Evolutionary conservation across 1,139 yeast species (phyloP), one percentile per base, ranked within the genome.

Genomic region (Blastobotrys niveus): DNA sequence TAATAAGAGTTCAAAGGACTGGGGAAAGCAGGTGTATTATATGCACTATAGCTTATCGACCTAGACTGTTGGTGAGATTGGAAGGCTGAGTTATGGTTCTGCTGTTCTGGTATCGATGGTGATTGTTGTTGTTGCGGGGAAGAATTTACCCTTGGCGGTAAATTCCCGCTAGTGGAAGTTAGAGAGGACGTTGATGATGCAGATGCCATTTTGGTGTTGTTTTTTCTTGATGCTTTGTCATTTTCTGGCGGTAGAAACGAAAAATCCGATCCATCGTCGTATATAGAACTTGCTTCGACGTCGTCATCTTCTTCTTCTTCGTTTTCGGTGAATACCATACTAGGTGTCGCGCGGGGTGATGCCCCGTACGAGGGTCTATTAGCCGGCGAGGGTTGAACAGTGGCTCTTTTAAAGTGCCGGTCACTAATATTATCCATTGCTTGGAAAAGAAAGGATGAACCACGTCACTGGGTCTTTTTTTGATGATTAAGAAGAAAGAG

Each of bases 331-430:
- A n/a, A n/a, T n/a, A n/a, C n/a, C n/a, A n/a, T n/a, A n/a, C n/a
- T n/a, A n/a, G n/a, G n/a, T n/a, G 27, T 17, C 24, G 36, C 14
- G 3, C 12, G 20, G 24, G 42, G 37, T 10, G 38, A 17, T 24
- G 17, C 22, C 21, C 33, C 42, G 25, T 38, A 19, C 8, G 42
- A 38, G 3, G 46, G 46, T 21, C 34, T 38, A 5, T 34, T 27
- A 2, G 42, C 46, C 2, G 46, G 46, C 3, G 42, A 38, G 10
- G 41, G 42, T 12, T 34, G 39, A 31, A 43, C 38, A 22, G 42
- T 41, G n/a, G 44, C 30, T 21, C 44, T 15, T 35, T 41, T 41
- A 5, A 25, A 15, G 3, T 17, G n/a, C 21, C 14, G 32, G 3
- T 36, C 29, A 20, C 22, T 29, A 34, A 19, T 6, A 9, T 9